Evolutionary conservation across 2,329 filamentous ascomycete species (phyloP).

Genomic region (Botrytis tulipae): DNA sequence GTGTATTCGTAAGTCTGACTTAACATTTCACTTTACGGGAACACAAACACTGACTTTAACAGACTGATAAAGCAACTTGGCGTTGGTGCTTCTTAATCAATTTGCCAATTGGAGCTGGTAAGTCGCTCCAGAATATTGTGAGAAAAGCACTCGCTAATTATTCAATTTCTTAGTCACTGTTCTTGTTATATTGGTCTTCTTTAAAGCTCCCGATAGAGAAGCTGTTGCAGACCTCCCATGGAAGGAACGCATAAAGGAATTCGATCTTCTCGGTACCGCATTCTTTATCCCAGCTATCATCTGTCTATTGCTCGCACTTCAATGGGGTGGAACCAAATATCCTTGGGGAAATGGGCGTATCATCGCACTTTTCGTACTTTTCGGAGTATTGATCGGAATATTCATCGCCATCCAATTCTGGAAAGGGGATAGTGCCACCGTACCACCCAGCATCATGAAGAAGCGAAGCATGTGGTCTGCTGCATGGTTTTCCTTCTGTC

Average conservation of each 20-base stretch:
- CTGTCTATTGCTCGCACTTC: conserved; percentile 42
- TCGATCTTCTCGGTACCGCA: conserved; percentile 41
- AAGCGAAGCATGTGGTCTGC: conserved; percentile 41
- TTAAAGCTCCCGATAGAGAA: conserved; percentile 40
- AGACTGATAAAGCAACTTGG: conserved; percentile 36
- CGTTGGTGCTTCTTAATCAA: conserved; percentile 34
- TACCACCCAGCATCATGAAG: conserved; percentile 42
- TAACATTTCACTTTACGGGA: neutral
- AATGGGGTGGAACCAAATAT: conserved; percentile 43
- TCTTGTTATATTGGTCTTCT: conserved; percentile 41
- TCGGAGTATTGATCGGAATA: conserved; percentile 35
- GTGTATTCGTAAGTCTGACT: conserved; percentile 32
- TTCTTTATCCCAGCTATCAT: conserved; percentile 42
- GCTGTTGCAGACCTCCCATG: conserved; percentile 41
- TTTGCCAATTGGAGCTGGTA: conserved; percentile 37
- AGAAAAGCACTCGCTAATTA: neutral
- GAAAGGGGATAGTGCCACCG: conserved; percentile 43
- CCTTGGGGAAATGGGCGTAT: conserved; percentile 40
- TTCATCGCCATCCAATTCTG: conserved; percentile 41
- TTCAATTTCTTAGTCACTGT: conserved; percentile 37
- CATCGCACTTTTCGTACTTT: conserved; percentile 40
- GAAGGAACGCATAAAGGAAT: conserved; percentile 35
- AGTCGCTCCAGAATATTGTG: neutral
- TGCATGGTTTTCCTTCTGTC: conserved; percentile 39
- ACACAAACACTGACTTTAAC: conserved; percentile 7